These are phyloP conservation scores for Saturnispora zaruensis DNA, from an alignment of 805 yeast species.

Conservation along the genomic window DNA sequence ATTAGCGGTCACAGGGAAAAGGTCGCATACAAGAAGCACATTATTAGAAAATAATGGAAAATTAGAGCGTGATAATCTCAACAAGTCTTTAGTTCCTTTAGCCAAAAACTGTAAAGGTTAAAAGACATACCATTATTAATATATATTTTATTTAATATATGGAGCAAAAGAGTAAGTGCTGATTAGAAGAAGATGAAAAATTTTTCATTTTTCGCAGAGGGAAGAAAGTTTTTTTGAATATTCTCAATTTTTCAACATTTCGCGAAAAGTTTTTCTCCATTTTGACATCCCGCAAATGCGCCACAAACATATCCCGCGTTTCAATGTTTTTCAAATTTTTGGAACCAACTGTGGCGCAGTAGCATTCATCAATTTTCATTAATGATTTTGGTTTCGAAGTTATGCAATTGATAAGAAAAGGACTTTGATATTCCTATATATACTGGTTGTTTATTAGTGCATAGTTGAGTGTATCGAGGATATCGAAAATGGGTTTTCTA, in stretches of 20 bases:
- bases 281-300: not conserved
- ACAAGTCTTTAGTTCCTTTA: slow-evolving; percentile 28
- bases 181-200: not conserved
- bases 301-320: not conserved
- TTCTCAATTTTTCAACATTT: not conserved
- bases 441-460: not conserved
- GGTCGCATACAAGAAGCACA: not conserved
- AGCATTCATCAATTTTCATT: not conserved
- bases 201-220: not conserved
- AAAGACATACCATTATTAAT: slow-evolving; percentile 21
- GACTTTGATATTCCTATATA: not conserved
- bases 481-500: slow-evolving; percentile 39
- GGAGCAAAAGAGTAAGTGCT: not conserved
- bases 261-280: not conserved
- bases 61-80: slow-evolving; percentile 12
- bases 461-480: not conserved
- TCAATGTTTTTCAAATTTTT: not conserved
- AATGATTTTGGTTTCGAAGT: not conserved
- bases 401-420: not conserved
- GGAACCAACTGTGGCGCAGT: not conserved
- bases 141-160: not conserved
- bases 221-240: slow-evolving; percentile 3
- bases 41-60: slow-evolving; percentile 2
- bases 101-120: slow-evolving; percentile 13
- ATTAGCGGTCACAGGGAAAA: not conserved